Percentiles rank a stretch among this genome's conserved stretches.
Evolutionary conservation across 1,284 basidiomycete species (phyloP).

Genomic region (Austropuccinia psidii): DNA sequence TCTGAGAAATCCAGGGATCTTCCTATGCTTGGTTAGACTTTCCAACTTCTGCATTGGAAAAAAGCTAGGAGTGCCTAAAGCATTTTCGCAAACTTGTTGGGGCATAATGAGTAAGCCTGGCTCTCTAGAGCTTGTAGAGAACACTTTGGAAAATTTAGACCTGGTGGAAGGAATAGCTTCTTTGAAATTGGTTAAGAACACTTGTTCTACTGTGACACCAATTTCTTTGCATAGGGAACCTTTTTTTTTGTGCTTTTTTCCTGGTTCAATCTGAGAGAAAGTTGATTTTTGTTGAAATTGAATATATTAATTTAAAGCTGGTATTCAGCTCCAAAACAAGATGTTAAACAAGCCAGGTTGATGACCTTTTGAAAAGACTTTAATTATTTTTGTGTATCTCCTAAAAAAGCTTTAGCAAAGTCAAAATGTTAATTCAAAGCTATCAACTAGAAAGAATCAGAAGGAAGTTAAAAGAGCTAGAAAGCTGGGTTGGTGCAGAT

Average conservation of each 20-base stretch:
- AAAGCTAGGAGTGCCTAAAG: too few species aligned
- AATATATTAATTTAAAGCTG: too few species aligned
- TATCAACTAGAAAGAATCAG: background rate
- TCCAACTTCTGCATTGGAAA: too few species aligned
- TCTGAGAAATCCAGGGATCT: too few species aligned
- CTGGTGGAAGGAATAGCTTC: slow-evolving; percentile 4
- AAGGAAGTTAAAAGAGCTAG: background rate
- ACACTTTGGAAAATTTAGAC: slow-evolving; percentile 12
- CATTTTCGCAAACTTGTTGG: too few species aligned
- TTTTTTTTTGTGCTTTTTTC: background rate
- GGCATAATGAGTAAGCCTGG: too few species aligned
- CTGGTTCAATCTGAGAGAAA: too few species aligned
- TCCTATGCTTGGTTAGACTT: too few species aligned
- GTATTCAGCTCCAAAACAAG: too few species aligned
- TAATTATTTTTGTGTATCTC: slow-evolving; percentile 22
- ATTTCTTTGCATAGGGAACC: slow-evolving; percentile 1
- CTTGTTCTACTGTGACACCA: slow-evolving; percentile 19
- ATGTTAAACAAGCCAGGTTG: background rate
- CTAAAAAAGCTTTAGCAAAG: slow-evolving; percentile 23
- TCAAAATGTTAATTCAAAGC: slow-evolving; percentile 24
- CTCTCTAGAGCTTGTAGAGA: background rate
- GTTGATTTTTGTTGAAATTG: too few species aligned
- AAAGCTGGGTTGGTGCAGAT: background rate
- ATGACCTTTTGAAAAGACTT: slow-evolving; percentile 18
- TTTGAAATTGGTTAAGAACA: slow-evolving; percentile 19